Percentiles rank a stretch among this genome's conserved stretches.
These are phyloP conservation scores for Colletotrichum sp. DNA, from an alignment of 2,329 filamentous ascomycete genomes.

Conservation along the genomic window DNA sequence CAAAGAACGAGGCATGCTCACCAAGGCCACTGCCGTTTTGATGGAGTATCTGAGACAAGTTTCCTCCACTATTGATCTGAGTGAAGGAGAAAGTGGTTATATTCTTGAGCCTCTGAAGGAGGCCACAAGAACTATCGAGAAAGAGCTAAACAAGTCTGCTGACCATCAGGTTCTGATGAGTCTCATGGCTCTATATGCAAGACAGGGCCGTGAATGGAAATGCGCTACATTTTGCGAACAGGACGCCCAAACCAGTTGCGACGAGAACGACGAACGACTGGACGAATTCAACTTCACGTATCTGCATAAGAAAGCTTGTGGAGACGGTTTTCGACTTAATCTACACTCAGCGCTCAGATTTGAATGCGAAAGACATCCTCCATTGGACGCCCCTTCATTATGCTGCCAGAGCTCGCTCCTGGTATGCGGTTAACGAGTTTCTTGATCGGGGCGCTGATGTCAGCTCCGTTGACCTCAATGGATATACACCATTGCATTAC, in stretches of 20 bases:
- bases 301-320: too few relatives aligned
- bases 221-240: too few relatives aligned
- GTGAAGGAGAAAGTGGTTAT: background rate
- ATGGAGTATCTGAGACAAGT: background rate
- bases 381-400: background rate
- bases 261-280: background rate
- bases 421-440: fast-evolving
- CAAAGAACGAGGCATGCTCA: fast-evolving
- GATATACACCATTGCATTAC: background rate
- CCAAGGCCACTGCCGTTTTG: background rate
- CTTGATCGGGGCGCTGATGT: background rate
- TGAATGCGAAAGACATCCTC: background rate
- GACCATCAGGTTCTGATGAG: background rate
- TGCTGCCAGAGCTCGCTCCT: background rate
- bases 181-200: background rate
- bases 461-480: background rate
- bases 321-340: too few relatives aligned
- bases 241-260: too few relatives aligned
- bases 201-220: background rate
- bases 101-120: background rate
- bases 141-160: background rate
- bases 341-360: background rate
- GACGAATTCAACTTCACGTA: background rate
- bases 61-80: background rate
- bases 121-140: fast-evolving